Conservation (phyloP, 2,329 filamentous ascomycete genomes). For the Sporothrix euskadiensis region DNA sequence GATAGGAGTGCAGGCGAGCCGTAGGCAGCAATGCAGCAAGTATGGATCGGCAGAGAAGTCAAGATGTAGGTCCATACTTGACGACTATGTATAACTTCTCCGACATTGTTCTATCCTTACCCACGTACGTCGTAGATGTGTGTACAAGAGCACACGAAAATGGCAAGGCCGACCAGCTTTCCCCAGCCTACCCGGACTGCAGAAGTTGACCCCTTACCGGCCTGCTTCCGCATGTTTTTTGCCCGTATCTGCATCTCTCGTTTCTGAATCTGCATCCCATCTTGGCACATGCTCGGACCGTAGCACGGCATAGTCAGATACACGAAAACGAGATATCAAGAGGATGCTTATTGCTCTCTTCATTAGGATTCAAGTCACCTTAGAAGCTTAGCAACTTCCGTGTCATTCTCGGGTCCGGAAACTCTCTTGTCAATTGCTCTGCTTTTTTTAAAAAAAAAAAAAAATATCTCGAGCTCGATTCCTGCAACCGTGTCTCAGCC, state of each 20-base stretch:
- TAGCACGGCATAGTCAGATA: constrained; percentile 4
- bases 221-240: not conserved
- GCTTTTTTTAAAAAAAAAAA: no score
- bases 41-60: not conserved
- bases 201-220: not conserved
- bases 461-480: not conserved
- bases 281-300: not conserved
- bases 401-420: not conserved
- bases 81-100: not conserved
- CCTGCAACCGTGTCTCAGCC: not conserved
- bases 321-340: not conserved
- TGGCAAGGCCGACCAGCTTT: not conserved
- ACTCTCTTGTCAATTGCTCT: not conserved
- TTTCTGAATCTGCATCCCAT: constrained; percentile 6
- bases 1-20: not conserved
- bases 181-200: not conserved
- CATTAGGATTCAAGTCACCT: not conserved
- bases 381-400: not conserved
- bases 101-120: not conserved
- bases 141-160: not conserved
- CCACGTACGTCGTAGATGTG: not conserved
- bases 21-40: not conserved
- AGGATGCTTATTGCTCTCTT: not conserved
- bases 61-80: not conserved
- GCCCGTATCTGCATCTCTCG: constrained; percentile 1